Evolutionary conservation across 148 eudicot genomes (phyloP).

Genomic region (Nyssa sinensis): DNA sequence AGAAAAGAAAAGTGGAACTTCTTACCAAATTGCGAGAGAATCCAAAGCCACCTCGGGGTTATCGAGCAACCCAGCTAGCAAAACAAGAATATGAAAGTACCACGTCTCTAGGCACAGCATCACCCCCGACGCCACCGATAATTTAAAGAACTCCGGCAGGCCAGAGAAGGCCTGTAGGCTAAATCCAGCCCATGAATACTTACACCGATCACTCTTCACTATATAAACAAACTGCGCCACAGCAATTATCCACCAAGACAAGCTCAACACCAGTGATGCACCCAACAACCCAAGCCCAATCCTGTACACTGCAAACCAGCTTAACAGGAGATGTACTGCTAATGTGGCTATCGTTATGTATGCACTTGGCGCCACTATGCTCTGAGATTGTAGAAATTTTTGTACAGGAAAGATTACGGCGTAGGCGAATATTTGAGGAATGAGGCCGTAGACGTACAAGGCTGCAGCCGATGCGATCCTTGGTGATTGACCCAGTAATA

Average conservation of each 20-base stretch:
- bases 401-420: constrained; percentile 32
- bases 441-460: constrained; percentile 21
- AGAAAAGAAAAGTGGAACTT: background rate
- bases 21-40: constrained; percentile 30
- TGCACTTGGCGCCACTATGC: constrained; percentile 25
- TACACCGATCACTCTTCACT: constrained; percentile 18
- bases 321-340: constrained; percentile 14
- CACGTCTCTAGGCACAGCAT: constrained; percentile 38
- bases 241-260: constrained; percentile 30
- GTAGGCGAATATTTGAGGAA: constrained; percentile 32
- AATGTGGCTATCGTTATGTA: constrained; percentile 13
- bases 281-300: constrained; percentile 28
- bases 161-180: constrained; percentile 24
- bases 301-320: constrained; percentile 16
- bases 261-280: constrained; percentile 14
- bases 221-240: constrained; percentile 26
- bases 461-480: constrained; percentile 22
- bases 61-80: constrained; percentile 30
- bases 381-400: constrained; percentile 38
- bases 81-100: constrained; percentile 24
- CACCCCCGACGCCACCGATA: constrained; percentile 34
- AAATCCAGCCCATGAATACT: constrained; percentile 30
- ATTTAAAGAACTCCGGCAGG: constrained; percentile 21
- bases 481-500: constrained; percentile 20
- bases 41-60: constrained; percentile 27